Base-by-base conservation (phyloP, 345 rosid genomes). In the Gossypium raimondii region DNA sequence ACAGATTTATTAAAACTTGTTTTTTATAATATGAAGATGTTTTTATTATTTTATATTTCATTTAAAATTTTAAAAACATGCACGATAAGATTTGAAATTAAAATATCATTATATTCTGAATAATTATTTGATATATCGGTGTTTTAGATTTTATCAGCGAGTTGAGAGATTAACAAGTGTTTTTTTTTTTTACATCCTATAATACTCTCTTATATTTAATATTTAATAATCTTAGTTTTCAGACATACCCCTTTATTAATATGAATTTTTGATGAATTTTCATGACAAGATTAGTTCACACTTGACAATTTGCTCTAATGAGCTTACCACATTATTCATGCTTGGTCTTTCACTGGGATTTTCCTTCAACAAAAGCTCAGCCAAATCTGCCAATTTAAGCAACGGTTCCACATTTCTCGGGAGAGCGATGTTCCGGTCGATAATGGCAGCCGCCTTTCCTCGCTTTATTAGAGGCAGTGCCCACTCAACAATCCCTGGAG, bases 341-440 rank as follows among this genome's bases (percentile, higher is more conserved):
- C n/a, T 25, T 25, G 64, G 43, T 27, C 64, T 81, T 74, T 89
- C 88, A 38, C 71, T 84, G 0, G 92, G 82, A 76, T 85, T 81
- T 73, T 90, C 91, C 77, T 87, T 89, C 45, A 89, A 76, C 67
- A 90, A 88, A 77, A 86, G 76, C 81, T 89, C 95, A 24, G 92
- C 98, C 75, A 94, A 67, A 20, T 94, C 97, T 1, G 90, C 94
- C 67, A 92, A 76, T 61, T 89, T 92, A 43, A 92, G 93, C 75
- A 94, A 79, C 2, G 64, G 64, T 60, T 60, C 43, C n/a, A 60
- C 64, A 60, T 60, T 60, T 60, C 64, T 25, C 9, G 64, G 64
- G 6, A 60, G 41, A 12, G 41, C 41, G 1, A 84, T 82, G 44
- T 86, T 80, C 45, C 83, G 82, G 77, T 94, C 97, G 11, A 94